Evolutionary conservation across 768 basidiomycete genomes (phyloP).

Genomic region (Leccinum fibrillosum): DNA sequence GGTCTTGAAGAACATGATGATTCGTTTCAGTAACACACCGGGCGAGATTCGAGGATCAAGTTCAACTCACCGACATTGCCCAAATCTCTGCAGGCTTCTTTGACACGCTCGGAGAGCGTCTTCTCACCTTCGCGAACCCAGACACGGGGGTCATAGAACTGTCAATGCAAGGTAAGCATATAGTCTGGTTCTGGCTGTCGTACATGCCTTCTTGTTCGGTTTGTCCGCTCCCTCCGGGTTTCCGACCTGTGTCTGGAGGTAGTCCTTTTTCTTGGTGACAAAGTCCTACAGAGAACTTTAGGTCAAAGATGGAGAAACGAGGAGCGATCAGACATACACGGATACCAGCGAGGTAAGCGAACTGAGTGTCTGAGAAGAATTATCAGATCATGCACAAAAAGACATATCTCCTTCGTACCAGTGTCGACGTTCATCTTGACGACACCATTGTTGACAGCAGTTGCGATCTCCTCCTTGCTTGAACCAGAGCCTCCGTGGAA

Average conservation of each 20-base stretch:
- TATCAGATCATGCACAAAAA: constrained; percentile 1
- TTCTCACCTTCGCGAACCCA: constrained; percentile 99
- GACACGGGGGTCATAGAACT: constrained; percentile 94
- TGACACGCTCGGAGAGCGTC: constrained; percentile 82
- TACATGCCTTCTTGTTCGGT: constrained; percentile 94
- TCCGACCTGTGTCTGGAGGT: constrained; percentile 87
- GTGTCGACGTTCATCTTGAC: constrained; percentile 99
- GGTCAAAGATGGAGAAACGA: not conserved
- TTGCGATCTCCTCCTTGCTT: constrained; percentile 90
- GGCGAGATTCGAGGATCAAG: not conserved
- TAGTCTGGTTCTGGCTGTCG: not conserved
- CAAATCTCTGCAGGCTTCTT: constrained; percentile 90
- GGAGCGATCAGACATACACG: constrained; percentile 42
- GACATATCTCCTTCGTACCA: constrained; percentile 31
- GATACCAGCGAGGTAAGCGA: constrained; percentile 86
- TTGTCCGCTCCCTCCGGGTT: constrained; percentile 97
- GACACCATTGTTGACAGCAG: constrained; percentile 87
- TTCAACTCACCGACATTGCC: constrained; percentile 56
- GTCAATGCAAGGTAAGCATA: not conserved
- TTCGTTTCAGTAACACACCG: not conserved
- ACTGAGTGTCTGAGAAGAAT: constrained; percentile 66
- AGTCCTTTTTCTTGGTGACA: constrained; percentile 78
- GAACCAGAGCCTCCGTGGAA: constrained; percentile 99
- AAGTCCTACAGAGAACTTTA: constrained; percentile 59
- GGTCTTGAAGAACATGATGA: constrained; percentile 10